Conservation (phyloP, 768 basidiomycete genomes). For the Boletus pseudo-olivaceus region DNA sequence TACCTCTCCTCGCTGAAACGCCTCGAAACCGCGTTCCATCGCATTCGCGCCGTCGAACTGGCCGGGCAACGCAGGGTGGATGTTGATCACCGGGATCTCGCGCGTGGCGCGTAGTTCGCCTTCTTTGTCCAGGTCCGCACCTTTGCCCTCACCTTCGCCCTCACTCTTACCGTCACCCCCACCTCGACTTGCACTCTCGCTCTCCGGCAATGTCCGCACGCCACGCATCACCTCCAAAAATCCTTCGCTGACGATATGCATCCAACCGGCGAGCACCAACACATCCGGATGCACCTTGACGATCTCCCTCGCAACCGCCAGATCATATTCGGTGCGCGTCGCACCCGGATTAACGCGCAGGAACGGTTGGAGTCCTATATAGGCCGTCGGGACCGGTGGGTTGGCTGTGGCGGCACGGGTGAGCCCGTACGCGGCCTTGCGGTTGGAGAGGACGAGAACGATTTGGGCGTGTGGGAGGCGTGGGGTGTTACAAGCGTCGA, state of each 20-base stretch:
- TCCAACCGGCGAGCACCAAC: conserved; percentile 96
- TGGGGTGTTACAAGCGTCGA: conserved; percentile 80
- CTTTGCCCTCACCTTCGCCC: neutral
- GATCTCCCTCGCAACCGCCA: conserved; percentile 70
- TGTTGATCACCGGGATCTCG: conserved; percentile 83
- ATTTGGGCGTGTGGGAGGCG: conserved; percentile 69
- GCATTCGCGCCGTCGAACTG: conserved; percentile 96
- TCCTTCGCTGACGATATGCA: conserved; percentile 87
- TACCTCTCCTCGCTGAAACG: conserved; percentile 81
- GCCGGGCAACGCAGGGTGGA: conserved; percentile 94
- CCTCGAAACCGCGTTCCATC: conserved; percentile 84
- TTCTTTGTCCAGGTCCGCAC: conserved; percentile 1
- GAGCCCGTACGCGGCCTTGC: conserved; percentile 87
- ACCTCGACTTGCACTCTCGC: neutral
- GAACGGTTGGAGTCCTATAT: conserved; percentile 83
- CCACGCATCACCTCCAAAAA: conserved; percentile 65
- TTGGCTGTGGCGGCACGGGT: conserved; percentile 64
- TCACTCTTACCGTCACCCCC: neutral
- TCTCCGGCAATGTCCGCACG: conserved; percentile 34
- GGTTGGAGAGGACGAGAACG: conserved; percentile 84
- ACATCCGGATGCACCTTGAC: conserved; percentile 68
- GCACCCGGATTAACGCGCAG: conserved; percentile 68
- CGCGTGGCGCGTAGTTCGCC: conserved; percentile 12
- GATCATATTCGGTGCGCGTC: conserved; percentile 82
- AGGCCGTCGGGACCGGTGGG: conserved; percentile 80